Percentiles rank a stretch among this genome's conserved stretches.
Conservation (phyloP, 331 rosid genomes). For the Malus hybrid region DNA sequence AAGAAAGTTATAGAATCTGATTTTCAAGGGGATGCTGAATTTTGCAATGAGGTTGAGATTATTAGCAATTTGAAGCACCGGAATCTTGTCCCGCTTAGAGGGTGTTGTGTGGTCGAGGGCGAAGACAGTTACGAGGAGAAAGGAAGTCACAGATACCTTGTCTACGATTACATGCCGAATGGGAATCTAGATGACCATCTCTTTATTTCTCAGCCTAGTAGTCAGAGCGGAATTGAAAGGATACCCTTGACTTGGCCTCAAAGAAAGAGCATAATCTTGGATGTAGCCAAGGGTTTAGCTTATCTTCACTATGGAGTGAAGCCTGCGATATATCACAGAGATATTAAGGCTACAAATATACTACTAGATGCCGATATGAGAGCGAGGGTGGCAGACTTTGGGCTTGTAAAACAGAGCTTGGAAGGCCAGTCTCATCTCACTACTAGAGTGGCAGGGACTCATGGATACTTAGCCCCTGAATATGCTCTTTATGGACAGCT, state of each 20-base stretch:
- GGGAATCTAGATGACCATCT: constrained; percentile 72
- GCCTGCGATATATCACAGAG: constrained; percentile 76
- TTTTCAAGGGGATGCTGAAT: constrained; percentile 60
- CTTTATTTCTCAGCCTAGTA: constrained; percentile 22
- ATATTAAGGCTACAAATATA: constrained; percentile 81
- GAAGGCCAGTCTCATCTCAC: constrained; percentile 74
- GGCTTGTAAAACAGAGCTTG: constrained; percentile 66
- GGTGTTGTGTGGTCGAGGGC: constrained; percentile 75
- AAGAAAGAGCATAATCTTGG: constrained; percentile 70
- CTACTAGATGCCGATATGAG: constrained; percentile 74
- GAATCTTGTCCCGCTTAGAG: constrained; percentile 75
- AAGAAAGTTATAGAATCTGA: constrained; percentile 70
- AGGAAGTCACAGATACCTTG: constrained; percentile 57
- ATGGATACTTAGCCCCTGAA: constrained; percentile 87
- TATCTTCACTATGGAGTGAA: constrained; percentile 86
- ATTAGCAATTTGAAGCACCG: constrained; percentile 82
- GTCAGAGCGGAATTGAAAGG: constrained; percentile 19
- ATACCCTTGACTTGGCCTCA: constrained; percentile 74
- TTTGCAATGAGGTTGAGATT: constrained; percentile 81
- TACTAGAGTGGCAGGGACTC: constrained; percentile 88
- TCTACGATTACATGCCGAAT: constrained; percentile 86
- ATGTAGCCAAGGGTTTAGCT: constrained; percentile 76
- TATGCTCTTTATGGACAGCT: constrained; percentile 90
- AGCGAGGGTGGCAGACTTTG: constrained; percentile 84
- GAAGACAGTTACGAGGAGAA: constrained; percentile 29